These are phyloP conservation scores for Rhamnella rubrinervis DNA, from an alignment of 331 rosid species.

Conservation along the genomic window DNA sequence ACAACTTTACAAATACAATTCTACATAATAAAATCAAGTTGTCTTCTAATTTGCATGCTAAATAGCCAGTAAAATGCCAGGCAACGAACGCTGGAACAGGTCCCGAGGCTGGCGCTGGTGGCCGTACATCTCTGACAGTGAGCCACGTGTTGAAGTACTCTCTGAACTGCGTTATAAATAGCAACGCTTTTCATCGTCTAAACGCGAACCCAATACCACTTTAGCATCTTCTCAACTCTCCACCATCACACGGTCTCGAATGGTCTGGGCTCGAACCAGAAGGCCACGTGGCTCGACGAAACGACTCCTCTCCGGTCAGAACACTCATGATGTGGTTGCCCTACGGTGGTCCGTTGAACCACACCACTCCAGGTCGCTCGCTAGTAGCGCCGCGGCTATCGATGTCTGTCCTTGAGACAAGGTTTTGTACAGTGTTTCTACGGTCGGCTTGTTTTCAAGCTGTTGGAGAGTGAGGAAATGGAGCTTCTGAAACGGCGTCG, in stretches of 20 bases:
- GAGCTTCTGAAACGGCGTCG: background rate
- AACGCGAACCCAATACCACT: constrained; percentile 83
- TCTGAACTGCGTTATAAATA: constrained; percentile 62
- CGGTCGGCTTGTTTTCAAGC: constrained; percentile 43
- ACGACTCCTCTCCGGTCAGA: constrained; percentile 59
- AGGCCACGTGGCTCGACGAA: constrained; percentile 31
- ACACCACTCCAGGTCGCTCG: constrained; percentile 86
- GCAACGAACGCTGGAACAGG: constrained; percentile 61
- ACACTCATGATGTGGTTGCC: constrained; percentile 90
- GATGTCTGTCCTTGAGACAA: constrained; percentile 42
- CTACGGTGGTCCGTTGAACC: constrained; percentile 93
- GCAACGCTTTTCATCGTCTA: constrained; percentile 68
- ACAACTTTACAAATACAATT: too few relatives aligned
- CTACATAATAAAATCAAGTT: too few relatives aligned
- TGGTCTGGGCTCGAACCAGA: constrained; percentile 74
- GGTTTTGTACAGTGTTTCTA: constrained; percentile 64
- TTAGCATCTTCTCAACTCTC: constrained; percentile 90
- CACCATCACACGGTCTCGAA: constrained; percentile 52
- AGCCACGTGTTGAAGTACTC: constrained; percentile 97
- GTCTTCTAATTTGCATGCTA: constrained; percentile 13
- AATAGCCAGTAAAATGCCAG: constrained; percentile 68
- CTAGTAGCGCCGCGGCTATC: constrained; percentile 46
- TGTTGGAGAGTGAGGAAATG: constrained; percentile 1
- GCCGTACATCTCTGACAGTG: constrained; percentile 69
- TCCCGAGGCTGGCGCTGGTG: constrained; percentile 62